A percentile compares a stretch with the other conserved stretches of the same genome.
phyloP scores from a whole-genome alignment of 2,329 filamentous ascomycete genomes.

The Beauveria sp. region DNA sequence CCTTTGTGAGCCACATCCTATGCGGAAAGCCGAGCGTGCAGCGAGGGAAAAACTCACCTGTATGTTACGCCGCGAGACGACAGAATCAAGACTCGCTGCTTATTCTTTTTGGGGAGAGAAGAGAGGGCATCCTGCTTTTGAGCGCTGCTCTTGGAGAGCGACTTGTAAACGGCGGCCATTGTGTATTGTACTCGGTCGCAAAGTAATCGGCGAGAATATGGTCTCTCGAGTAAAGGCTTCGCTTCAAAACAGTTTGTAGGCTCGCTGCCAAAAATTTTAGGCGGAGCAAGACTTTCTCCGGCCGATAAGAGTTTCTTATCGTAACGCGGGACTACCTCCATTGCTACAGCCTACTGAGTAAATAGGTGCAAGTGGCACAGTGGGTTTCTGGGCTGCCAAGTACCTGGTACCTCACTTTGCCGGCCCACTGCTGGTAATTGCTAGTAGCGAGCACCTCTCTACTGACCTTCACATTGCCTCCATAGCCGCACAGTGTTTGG shows the following conservation, averaged over 20 bases:
- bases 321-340: not conserved
- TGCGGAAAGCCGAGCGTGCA: not conserved
- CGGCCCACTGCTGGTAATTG: not conserved
- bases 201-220: not conserved
- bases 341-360: too few species aligned
- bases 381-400: not conserved
- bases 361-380: not conserved
- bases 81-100: conserved; percentile 77
- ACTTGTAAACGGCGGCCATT: conserved; percentile 72
- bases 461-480: not conserved
- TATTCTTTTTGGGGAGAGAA: conserved; percentile 52
- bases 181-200: conserved; percentile 9
- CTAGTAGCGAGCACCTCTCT: not conserved
- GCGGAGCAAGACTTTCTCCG: conserved; percentile 22
- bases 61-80: conserved; percentile 90
- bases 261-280: conserved; percentile 21
- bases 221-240: not conserved
- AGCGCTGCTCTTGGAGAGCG: conserved; percentile 53
- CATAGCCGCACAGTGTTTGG: not conserved
- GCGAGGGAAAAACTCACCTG: conserved; percentile 43
- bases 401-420: not conserved
- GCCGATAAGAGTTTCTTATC: conserved; percentile 27
- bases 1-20: conserved; percentile 7
- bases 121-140: conserved; percentile 41
- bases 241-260: not conserved